Conservation (phyloP, 495 filamentous ascomycete species). For the Platismatia glauca region DNA sequence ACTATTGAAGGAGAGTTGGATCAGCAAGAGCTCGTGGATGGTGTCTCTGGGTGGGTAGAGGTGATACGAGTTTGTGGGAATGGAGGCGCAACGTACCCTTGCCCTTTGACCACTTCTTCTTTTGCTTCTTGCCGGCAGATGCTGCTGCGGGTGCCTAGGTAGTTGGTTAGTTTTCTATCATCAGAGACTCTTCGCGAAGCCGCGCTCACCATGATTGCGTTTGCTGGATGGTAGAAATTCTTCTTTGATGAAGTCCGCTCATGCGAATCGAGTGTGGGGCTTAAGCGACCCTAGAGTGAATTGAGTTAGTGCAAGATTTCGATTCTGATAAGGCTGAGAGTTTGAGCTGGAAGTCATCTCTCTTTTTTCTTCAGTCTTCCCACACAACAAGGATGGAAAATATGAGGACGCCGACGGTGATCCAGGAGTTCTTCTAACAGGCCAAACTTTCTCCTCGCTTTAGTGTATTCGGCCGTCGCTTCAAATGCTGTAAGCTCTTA, state of each 20-base stretch:
- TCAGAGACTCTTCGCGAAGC: not conserved
- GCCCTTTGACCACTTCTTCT: conserved; percentile 99
- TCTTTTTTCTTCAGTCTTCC: too few relatives aligned
- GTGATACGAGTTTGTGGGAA: not conserved
- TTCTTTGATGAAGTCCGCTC: conserved; percentile 1
- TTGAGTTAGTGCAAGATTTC: not conserved
- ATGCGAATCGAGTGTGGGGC: conserved; percentile 12
- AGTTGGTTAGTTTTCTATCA: conserved; percentile 11
- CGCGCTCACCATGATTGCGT: conserved; percentile 11
- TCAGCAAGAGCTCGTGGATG: not conserved
- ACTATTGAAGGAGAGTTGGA: conserved; percentile 46
- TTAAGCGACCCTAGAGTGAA: conserved; percentile 11
- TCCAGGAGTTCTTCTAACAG: not conserved
- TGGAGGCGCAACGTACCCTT: conserved; percentile 58
- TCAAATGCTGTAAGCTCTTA: not conserved
- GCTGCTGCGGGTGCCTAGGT: conserved; percentile 60
- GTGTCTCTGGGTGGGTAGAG: not conserved
- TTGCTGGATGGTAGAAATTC: not conserved
- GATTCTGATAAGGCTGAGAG: not conserved
- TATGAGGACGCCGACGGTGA: not conserved
- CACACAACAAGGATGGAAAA: too few relatives aligned
- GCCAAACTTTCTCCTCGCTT: not conserved
- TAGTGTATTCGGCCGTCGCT: not conserved
- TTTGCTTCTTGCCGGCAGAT: conserved; percentile 88
- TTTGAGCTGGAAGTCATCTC: not conserved